Percentiles rank a stretch among this genome's conserved stretches.
Conservation (phyloP, 2,329 filamentous ascomycete genomes). For the Claviceps humidiphila region DNA sequence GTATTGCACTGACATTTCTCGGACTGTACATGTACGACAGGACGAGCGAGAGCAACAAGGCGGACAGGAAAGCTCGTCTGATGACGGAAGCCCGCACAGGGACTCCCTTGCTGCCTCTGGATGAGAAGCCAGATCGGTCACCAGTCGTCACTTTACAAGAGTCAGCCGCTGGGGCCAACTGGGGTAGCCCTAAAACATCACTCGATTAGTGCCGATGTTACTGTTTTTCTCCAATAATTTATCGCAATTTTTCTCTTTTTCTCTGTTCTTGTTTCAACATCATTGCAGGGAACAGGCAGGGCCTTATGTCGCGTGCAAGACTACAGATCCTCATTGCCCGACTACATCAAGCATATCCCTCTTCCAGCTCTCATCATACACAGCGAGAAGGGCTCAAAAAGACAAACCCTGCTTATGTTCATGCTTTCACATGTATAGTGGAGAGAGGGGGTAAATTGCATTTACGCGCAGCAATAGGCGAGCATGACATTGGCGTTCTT, state of each 20-base stretch:
- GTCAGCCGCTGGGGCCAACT: conserved; percentile 6
- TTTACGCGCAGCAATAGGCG: too few species aligned
- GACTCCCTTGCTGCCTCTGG: conserved; percentile 52
- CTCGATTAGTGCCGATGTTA: conserved; percentile 28
- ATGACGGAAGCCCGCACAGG: conserved; percentile 29
- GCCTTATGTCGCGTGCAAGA: too few species aligned
- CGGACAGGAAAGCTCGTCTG: conserved; percentile 66
- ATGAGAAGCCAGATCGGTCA: conserved; percentile 22
- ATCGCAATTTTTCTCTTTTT: neutral
- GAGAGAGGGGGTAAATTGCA: too few species aligned
- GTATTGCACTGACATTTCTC: conserved; percentile 79
- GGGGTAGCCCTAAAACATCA: conserved; percentile 41
- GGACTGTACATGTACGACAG: conserved; percentile 94
- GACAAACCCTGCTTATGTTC: too few species aligned
- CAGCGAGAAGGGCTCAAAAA: too few species aligned
- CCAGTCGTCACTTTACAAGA: neutral
- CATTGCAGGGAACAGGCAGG: too few species aligned
- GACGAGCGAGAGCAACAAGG: conserved; percentile 76
- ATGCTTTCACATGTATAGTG: too few species aligned
- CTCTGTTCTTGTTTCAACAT: neutral
- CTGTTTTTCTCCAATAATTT: neutral
- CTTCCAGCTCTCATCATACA: too few species aligned
- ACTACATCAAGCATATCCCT: too few species aligned
- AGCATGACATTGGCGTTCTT: too few species aligned
- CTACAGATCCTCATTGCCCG: too few species aligned